Base-by-base conservation (phyloP, 2,329 filamentous ascomycete species). In the Capronia americana region DNA sequence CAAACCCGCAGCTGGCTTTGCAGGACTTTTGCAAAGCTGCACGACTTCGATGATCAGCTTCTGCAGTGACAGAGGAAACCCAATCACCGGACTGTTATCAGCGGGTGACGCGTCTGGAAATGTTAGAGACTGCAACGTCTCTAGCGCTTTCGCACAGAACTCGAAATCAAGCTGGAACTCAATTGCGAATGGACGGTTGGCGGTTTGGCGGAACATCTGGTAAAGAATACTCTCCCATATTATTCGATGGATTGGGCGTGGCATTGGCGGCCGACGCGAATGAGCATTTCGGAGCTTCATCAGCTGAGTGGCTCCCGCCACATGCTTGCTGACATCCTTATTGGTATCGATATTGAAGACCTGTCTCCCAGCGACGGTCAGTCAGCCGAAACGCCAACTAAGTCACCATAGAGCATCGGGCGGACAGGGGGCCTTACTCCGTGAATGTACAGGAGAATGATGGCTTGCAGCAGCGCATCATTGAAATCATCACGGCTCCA, bases 1-100 rank as follows among this genome's bases (percentile, higher is more conserved):
- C 12, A 64, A 32, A 23, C 48, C 51, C 3, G 55, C 26, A 1
- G 58, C 48, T 2, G 64, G 61, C 41, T 50, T 51, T 38, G 30
- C 30, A 14, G 46, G 61, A 23, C 34, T 64, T 54, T 66, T 64
- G 51, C 67, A 66, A 0, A 66, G 53, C 38, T 65, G 67, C 5
- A 65, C 61, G 17, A 69, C 44, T 28, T 61, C 57, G n/a, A 69
- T 64, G 30, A 69, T 69, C n/a, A 69, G 46, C 26, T 62, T 65
- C 58, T 63, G 64, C 20, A 66, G 67, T 2, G 41, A 28, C 59
- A 69, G 28, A 14, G 67, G 64, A n/a, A 67, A 58, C 20, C 64
- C 64, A 24, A 69, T 69, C n/a, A 69, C 64, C 12, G 64, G 67
- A 55, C 67, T 69, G 30, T 66, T 69, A 3, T 66, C 67, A 30